Percentiles rank a stretch among this genome's conserved stretches.
Evolutionary conservation across 371 early-diverging fungal genomes (phyloP).

Genomic region (Basidiobolus meristosporus): DNA sequence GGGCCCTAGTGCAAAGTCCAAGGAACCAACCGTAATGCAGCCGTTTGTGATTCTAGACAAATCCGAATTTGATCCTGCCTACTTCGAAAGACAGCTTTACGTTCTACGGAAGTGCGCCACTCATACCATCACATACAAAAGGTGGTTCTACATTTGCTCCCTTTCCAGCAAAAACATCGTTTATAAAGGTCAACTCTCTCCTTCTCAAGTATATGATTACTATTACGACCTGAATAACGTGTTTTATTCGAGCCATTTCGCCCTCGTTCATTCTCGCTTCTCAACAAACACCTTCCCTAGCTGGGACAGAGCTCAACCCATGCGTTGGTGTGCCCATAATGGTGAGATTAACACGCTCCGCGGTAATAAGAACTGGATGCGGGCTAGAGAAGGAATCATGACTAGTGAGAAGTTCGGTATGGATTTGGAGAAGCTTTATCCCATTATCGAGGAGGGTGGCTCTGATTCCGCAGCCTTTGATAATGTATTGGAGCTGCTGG

Average conservation of each 20-base stretch:
- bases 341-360: slow-evolving; percentile 96
- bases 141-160: slow-evolving; percentile 93
- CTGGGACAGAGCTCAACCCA: slow-evolving; percentile 96
- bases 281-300: slow-evolving; percentile 96
- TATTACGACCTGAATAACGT: slow-evolving; percentile 73
- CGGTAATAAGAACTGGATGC: slow-evolving; percentile 98
- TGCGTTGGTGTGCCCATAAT: slow-evolving; percentile 94
- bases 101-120: slow-evolving; percentile 77
- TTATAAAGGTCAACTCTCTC: slow-evolving; percentile 90
- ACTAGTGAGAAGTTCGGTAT: slow-evolving; percentile 54
- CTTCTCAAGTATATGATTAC: slow-evolving; percentile 80
- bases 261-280: slow-evolving; percentile 92
- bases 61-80: slow-evolving; percentile 31
- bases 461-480: slow-evolving; percentile 94
- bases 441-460: slow-evolving; percentile 90
- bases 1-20: slow-evolving; percentile 70
- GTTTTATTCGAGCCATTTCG: slow-evolving; percentile 71
- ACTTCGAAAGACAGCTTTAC: slow-evolving; percentile 76
- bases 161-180: slow-evolving; percentile 79
- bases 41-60: slow-evolving; percentile 53
- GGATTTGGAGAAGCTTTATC: slow-evolving; percentile 67
- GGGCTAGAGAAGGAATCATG: slow-evolving; percentile 89
- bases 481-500: slow-evolving; percentile 84
- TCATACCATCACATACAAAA: slow-evolving; percentile 50
- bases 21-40: slow-evolving; percentile 86